phyloP scores from a whole-genome alignment of 2,329 filamentous ascomycete genomes.

The Fusarium guadeloupense region DNA sequence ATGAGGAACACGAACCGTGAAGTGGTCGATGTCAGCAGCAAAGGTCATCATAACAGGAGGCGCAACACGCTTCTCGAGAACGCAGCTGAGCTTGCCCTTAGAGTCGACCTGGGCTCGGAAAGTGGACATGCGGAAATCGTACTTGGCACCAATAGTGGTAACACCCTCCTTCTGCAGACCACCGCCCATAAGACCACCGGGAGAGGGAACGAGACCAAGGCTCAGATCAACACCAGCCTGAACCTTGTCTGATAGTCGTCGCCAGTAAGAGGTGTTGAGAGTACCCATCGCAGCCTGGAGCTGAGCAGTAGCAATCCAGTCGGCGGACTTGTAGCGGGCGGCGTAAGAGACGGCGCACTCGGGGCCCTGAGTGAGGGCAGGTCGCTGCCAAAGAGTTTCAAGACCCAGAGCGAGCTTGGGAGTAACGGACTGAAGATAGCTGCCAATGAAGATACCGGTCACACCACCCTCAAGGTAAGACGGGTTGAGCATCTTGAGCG shows the following conservation, averaged over 20 bases:
- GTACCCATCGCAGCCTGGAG: constrained; percentile 83
- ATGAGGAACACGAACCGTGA: constrained; percentile 73
- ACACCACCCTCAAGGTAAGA: constrained; percentile 89
- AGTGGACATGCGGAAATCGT: constrained; percentile 95
- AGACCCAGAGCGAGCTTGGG: constrained; percentile 86
- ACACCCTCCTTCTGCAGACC: constrained; percentile 84
- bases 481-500: constrained; percentile 95
- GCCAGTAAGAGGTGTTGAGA: constrained; percentile 93
- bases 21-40: constrained; percentile 95
- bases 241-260: constrained; percentile 89
- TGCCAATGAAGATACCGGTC: constrained; percentile 94
- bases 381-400: constrained; percentile 93
- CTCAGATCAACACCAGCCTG: constrained; percentile 96
- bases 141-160: constrained; percentile 93
- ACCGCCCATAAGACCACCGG: constrained; percentile 77
- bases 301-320: constrained; percentile 94
- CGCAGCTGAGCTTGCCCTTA: constrained; percentile 88
- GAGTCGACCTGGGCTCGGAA: constrained; percentile 97
- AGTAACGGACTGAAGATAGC: constrained; percentile 93
- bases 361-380: constrained; percentile 83
- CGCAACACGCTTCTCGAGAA: constrained; percentile 95
- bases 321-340: constrained; percentile 86
- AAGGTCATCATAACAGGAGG: constrained; percentile 94
- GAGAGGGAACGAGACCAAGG: constrained; percentile 77
- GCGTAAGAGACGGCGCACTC: constrained; percentile 91